Evolutionary conservation across 164 flowering plant species (phyloP), one percentile per base, ranked within the genome.

Genomic region (Pachysandra terminalis): DNA sequence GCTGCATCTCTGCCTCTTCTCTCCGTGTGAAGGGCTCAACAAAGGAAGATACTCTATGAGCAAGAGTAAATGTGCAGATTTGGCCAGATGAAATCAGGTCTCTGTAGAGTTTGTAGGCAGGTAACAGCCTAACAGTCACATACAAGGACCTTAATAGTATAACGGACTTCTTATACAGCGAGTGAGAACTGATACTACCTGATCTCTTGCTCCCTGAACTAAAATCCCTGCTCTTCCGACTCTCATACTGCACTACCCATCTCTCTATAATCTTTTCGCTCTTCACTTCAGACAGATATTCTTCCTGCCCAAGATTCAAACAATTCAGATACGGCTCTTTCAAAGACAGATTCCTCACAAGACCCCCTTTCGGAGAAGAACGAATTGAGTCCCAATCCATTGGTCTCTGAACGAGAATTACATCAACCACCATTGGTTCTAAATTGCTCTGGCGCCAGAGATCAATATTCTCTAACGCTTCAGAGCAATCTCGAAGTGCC

Each of bases 211-310:
- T 74, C 41, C 81, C 84, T 0, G 79, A 56, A 54, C 62, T 64
- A 64, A 49, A 21, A 61, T 83, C 88, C 74, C 72, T 83, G 32
- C 60, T 63, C 82, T 76, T 87, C 67, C 81, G 75, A 68, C 73
- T 81, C 79, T 95, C 97, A 78, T 87, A 88, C 68, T 95, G 92
- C 66, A 95, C 79, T 21, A 87, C 65, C 98, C 98, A 95, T 72
- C 98, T 90, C 90, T 95, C 98, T 22, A 92, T 77, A 41, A 92
- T 74, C 79, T 74, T 86, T 64, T 92, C 96, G 59, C 66, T 83
- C 78, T 70, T 83, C 19, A 24, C 53, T 66, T 81, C 87, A 53
- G 55, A 32, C 7, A 73, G 71, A 48, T 75, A 66, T 56, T 81
- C 87, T 24, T 85, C 96, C 66, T 77, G 81, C 53, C 81, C 84